A percentile compares a stretch with the other conserved stretches of the same genome.
Conservation (phyloP, 2,329 filamentous ascomycete genomes). For the Emergomyces orientalis region DNA sequence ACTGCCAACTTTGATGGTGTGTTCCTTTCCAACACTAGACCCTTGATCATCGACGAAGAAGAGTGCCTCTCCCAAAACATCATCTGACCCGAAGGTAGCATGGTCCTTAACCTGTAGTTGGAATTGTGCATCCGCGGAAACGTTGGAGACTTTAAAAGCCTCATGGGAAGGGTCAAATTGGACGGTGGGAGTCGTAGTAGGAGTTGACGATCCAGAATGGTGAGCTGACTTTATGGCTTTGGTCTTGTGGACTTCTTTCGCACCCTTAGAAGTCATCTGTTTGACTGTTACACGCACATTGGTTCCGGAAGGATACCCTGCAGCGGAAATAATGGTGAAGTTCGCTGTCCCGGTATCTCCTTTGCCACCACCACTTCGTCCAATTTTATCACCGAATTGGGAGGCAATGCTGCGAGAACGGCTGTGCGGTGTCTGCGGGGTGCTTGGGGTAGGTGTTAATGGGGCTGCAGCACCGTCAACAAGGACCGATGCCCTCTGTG, state of each 20-base stretch:
- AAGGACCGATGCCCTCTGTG: conserved; percentile 38
- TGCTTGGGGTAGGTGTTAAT: conserved; percentile 16
- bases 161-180: conserved; percentile 58
- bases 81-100: conserved; percentile 72
- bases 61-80: conserved; percentile 71
- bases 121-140: conserved; percentile 71
- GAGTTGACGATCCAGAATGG: conserved; percentile 15
- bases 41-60: conserved; percentile 84
- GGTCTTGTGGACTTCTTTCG: conserved; percentile 80
- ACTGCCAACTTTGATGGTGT: conserved; percentile 62
- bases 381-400: conserved; percentile 43
- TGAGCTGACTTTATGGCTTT: conserved; percentile 68
- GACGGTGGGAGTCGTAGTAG: conserved; percentile 34
- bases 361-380: conserved; percentile 40
- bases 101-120: conserved; percentile 78
- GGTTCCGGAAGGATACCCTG: conserved; percentile 64
- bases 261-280: conserved; percentile 55
- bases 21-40: conserved; percentile 55
- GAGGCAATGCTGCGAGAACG: conserved; percentile 42
- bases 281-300: conserved; percentile 71
- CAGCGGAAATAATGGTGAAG: conserved; percentile 70
- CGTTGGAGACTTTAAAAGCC: conserved; percentile 65
- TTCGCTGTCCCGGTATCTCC: conserved; percentile 63
- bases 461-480: conserved; percentile 18
- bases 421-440: conserved; percentile 34